Evolutionary conservation across 2,329 filamentous ascomycete genomes (phyloP).

Genomic region (Alternaria hordeiaustralica): DNA sequence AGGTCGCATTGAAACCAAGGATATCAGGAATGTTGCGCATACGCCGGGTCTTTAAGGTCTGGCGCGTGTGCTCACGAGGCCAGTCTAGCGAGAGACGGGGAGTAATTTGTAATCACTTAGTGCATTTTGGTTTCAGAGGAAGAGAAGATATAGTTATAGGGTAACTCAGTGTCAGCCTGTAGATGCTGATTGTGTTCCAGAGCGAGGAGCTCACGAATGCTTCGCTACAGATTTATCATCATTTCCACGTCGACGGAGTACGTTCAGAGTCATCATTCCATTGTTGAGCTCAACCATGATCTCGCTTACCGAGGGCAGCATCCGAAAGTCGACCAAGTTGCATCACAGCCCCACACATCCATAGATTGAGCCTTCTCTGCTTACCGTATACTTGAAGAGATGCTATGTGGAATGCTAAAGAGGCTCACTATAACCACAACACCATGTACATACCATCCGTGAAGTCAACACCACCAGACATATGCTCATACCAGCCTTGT

Average conservation of each 20-base stretch:
- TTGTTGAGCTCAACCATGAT: background rate
- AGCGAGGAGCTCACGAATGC: background rate
- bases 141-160: background rate
- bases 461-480: background rate
- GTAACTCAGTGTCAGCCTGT: background rate
- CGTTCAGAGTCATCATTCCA: background rate
- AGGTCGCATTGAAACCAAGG: conserved; percentile 48
- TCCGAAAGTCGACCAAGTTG: background rate
- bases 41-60: conserved; percentile 1
- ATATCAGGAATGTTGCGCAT: conserved; percentile 44
- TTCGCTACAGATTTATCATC: background rate
- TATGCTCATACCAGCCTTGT: background rate
- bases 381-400: background rate
- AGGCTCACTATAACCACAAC: background rate
- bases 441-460: background rate
- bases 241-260: background rate
- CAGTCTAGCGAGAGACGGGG: background rate
- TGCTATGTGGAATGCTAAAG: background rate
- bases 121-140: background rate
- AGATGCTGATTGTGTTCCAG: background rate
- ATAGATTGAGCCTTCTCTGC: background rate
- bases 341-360: background rate
- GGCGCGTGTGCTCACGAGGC: background rate
- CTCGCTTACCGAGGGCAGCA: background rate
- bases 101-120: background rate